phyloP scores from a whole-genome alignment of 495 filamentous ascomycete genomes.

The Penicillium lagena region DNA sequence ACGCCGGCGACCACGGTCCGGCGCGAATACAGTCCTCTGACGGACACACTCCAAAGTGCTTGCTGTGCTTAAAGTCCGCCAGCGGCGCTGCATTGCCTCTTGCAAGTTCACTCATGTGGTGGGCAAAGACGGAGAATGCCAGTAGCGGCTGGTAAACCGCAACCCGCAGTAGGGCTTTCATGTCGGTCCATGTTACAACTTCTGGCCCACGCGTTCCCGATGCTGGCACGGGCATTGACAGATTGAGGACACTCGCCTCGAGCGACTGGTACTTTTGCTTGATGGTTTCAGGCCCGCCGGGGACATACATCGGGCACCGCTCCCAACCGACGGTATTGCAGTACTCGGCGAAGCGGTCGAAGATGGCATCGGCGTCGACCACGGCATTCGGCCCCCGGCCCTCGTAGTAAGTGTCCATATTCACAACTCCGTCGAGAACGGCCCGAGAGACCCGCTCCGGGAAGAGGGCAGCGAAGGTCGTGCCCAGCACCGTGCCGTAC shows the following conservation, averaged over 20 bases:
- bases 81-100: conserved; percentile 46
- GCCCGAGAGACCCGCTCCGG: conserved; percentile 43
- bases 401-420: conserved; percentile 41
- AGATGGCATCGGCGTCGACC: conserved; percentile 41
- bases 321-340: conserved; percentile 38
- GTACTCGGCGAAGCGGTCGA: conserved; percentile 39
- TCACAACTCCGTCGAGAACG: conserved; percentile 49
- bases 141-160: conserved; percentile 52
- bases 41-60: conserved; percentile 26
- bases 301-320: conserved; percentile 37
- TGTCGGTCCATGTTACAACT: conserved; percentile 36
- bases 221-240: conserved; percentile 40
- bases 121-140: conserved; percentile 51
- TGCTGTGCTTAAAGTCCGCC: conserved; percentile 38
- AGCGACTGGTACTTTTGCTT: conserved; percentile 31
- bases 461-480: conserved; percentile 48
- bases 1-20: conserved; percentile 35
- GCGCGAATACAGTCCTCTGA: conserved; percentile 28
- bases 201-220: conserved; percentile 29
- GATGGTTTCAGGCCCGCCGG: conserved; percentile 30
- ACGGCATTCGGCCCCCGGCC: conserved; percentile 36
- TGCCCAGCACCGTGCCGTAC: conserved; percentile 63
- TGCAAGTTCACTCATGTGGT: conserved; percentile 46
- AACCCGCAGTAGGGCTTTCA: conserved; percentile 23
- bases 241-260: conserved; percentile 30